phyloP scores from a whole-genome alignment of 2,329 filamentous ascomycete species.

The Lachnum nothofagi region DNA sequence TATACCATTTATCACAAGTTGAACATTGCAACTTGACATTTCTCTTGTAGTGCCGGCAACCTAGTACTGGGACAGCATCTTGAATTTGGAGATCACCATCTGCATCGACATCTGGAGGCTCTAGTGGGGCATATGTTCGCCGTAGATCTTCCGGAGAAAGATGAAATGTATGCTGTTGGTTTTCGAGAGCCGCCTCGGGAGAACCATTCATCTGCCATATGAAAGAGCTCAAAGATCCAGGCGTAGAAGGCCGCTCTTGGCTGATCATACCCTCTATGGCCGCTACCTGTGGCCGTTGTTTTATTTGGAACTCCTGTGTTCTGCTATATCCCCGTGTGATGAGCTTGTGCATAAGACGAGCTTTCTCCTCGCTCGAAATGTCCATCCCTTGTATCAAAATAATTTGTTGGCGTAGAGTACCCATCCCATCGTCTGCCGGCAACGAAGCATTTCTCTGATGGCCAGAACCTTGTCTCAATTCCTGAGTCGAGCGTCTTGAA shows the following conservation, averaged over 20 bases:
- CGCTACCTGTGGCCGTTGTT: conserved; percentile 22
- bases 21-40: conserved; percentile 96
- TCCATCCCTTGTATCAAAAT: conserved; percentile 60
- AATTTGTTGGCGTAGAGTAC: conserved; percentile 60
- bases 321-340: conserved; percentile 64
- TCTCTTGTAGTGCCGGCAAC: conserved; percentile 87
- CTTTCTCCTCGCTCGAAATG: conserved; percentile 59
- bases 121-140: conserved; percentile 60
- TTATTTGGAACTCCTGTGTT: conserved; percentile 34
- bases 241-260: conserved; percentile 39
- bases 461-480: conserved; percentile 12
- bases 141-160: conserved; percentile 57
- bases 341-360: conserved; percentile 63
- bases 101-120: conserved; percentile 46
- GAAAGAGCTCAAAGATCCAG: conserved; percentile 48
- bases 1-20: conserved; percentile 86
- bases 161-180: conserved; percentile 38
- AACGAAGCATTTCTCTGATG: conserved; percentile 25
- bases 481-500: conserved; percentile 24
- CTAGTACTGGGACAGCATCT: conserved; percentile 47
- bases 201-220: conserved; percentile 50
- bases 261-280: conserved; percentile 29
- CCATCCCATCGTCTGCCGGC: conserved; percentile 78
- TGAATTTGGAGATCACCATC: conserved; percentile 32
- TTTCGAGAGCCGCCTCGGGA: conserved; percentile 17